Evolutionary conservation across 352 stramenopile genomes (phyloP).

Genomic region (Hyaloperonospora brassicae): DNA sequence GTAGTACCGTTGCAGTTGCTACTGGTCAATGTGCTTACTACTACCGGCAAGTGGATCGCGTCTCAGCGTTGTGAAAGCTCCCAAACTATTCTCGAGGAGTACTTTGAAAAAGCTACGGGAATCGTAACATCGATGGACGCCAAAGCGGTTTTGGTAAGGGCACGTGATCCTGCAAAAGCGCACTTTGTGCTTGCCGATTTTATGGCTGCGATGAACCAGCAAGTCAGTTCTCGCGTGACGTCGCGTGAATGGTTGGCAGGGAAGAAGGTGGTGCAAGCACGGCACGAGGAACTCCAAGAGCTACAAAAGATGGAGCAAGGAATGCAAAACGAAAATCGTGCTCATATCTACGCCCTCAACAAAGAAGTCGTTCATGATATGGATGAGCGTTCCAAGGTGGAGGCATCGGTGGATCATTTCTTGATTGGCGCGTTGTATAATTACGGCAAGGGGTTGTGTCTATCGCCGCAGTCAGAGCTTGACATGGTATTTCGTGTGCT

Average conservation of each 20-base stretch:
- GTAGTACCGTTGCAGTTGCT: constrained; percentile 38
- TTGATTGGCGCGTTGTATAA: constrained; percentile 82
- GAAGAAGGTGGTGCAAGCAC: constrained; percentile 64
- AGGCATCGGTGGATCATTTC: constrained; percentile 82
- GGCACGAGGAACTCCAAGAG: constrained; percentile 49
- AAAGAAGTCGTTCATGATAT: constrained; percentile 86
- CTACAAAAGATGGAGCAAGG: constrained; percentile 51
- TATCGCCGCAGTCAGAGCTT: constrained; percentile 66
- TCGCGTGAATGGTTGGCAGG: constrained; percentile 87
- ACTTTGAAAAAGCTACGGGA: constrained; percentile 77
- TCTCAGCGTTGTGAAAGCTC: constrained; percentile 89
- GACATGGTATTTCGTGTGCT: constrained; percentile 90
- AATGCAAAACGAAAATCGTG: constrained; percentile 56
- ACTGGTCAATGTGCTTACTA: constrained; percentile 54
- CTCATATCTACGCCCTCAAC: constrained; percentile 61
- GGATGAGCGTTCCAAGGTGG: constrained; percentile 78
- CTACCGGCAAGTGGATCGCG: constrained; percentile 89
- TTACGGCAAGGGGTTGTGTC: constrained; percentile 59
- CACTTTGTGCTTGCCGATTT: constrained; percentile 87
- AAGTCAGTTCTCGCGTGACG: constrained; percentile 73
- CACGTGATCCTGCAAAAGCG: constrained; percentile 56
- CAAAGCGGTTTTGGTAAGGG: constrained; percentile 27
- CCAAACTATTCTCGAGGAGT: constrained; percentile 88
- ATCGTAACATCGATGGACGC: constrained; percentile 46
- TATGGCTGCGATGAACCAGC: constrained; percentile 88